These are phyloP conservation scores for Naganishia onofrii DNA, from an alignment of 768 basidiomycete species.

Conservation along the genomic window DNA sequence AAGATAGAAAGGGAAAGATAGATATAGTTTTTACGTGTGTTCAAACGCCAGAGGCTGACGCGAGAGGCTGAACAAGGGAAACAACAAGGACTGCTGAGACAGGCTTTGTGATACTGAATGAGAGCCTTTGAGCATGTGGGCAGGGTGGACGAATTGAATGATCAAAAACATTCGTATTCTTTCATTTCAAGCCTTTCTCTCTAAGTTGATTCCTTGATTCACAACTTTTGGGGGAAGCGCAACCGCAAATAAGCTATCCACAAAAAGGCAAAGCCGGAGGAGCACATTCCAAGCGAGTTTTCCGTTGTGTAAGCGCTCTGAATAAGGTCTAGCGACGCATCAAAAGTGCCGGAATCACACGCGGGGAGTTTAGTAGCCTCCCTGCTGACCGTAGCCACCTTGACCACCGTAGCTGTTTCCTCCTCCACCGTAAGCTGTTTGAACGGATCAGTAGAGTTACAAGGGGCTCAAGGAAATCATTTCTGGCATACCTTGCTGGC, in stretches of 20 bases:
- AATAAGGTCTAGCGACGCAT: background rate
- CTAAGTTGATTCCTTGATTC: slow-evolving; percentile 1
- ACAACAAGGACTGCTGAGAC: too few relatives aligned
- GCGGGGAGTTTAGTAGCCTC: slow-evolving; percentile 7
- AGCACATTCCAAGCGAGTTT: too few relatives aligned
- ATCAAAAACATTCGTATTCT: too few relatives aligned
- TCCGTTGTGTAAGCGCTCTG: too few relatives aligned
- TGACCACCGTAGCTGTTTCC: slow-evolving; percentile 37
- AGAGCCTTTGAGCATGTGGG: background rate
- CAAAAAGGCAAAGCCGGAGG: slow-evolving; percentile 3
- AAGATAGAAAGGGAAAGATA: too few relatives aligned
- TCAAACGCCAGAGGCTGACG: too few relatives aligned
- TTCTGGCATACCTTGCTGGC: too few relatives aligned
- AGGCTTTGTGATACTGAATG: background rate
- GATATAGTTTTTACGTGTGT: too few relatives aligned
- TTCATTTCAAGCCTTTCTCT: background rate
- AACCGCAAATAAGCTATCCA: slow-evolving; percentile 15
- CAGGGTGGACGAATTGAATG: background rate
- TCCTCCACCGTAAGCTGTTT: too few relatives aligned
- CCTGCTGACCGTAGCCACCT: slow-evolving; percentile 33
- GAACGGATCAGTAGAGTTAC: too few relatives aligned
- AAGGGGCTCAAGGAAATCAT: too few relatives aligned
- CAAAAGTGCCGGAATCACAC: background rate
- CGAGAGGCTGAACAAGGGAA: too few relatives aligned
- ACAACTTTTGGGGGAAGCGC: slow-evolving; percentile 9